Evolutionary conservation across 352 stramenopile genomes (phyloP).

Genomic region (Phytophthora idaei): DNA sequence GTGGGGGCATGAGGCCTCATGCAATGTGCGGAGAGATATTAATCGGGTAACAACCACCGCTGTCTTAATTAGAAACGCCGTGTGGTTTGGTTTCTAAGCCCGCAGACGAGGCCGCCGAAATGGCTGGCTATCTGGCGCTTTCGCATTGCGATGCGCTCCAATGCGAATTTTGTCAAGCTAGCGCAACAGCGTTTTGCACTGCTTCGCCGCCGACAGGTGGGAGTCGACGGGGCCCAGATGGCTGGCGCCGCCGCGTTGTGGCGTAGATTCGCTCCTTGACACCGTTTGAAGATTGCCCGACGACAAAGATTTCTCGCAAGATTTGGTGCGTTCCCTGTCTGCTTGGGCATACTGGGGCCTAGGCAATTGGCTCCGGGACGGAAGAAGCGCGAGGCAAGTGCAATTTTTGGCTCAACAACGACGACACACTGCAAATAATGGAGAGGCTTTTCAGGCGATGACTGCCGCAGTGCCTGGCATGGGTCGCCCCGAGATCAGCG

Average conservation of each 20-base stretch:
- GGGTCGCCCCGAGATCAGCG: not conserved
- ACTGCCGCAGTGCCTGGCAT: slow-evolving; percentile 5
- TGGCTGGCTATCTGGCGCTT: slow-evolving; percentile 18
- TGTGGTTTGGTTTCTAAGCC: not conserved
- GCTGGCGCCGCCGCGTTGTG: slow-evolving; percentile 18
- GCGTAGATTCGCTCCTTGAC: slow-evolving; percentile 20
- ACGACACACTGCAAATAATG: slow-evolving; percentile 23
- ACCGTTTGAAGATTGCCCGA: slow-evolving; percentile 27
- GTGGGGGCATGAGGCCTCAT: no score
- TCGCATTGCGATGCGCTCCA: slow-evolving; percentile 11
- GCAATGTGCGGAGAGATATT: no score
- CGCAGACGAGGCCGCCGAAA: slow-evolving; percentile 17
- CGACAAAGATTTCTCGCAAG: slow-evolving; percentile 21
- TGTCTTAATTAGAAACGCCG: slow-evolving; percentile 10
- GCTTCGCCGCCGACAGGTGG: slow-evolving; percentile 23
- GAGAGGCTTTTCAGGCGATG: slow-evolving; percentile 15
- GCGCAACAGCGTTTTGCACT: not conserved
- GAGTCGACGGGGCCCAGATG: slow-evolving; percentile 6
- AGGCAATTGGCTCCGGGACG: slow-evolving; percentile 1
- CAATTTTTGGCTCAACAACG: slow-evolving; percentile 27
- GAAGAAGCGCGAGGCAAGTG: slow-evolving; percentile 28
- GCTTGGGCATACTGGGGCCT: slow-evolving; percentile 11
- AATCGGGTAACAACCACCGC: no score
- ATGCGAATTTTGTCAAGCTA: slow-evolving; percentile 19
- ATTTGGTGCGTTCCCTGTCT: slow-evolving; percentile 20